Evolutionary conservation across 768 basidiomycete genomes (phyloP).

Genomic region (Boletus tylopilopsis): DNA sequence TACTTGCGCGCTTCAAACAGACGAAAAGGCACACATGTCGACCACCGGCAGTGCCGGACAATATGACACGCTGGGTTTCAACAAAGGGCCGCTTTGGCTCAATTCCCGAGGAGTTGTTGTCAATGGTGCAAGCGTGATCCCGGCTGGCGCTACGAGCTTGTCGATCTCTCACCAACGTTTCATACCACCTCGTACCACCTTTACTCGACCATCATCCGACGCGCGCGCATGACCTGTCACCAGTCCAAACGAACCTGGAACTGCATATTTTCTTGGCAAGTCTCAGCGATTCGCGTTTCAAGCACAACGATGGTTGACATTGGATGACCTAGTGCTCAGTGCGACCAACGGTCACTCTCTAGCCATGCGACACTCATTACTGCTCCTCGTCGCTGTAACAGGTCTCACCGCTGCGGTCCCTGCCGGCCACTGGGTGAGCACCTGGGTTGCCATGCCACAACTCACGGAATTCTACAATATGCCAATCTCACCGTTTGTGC

Average conservation of each 20-base stretch:
- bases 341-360: neutral
- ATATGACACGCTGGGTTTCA: no score
- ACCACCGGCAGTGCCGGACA: no score
- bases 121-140: no score
- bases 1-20: no score
- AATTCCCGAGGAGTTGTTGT: no score
- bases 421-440: constrained; percentile 2
- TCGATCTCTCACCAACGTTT: no score
- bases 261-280: neutral
- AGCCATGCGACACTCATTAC: neutral
- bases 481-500: constrained; percentile 3
- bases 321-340: neutral
- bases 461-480: constrained; percentile 2
- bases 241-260: no score
- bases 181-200: no score
- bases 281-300: neutral
- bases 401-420: neutral
- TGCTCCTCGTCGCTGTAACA: neutral
- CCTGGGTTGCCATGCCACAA: constrained; percentile 9
- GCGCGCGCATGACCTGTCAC: no score
- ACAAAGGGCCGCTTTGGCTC: no score
- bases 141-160: no score
- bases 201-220: neutral
- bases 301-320: neutral
- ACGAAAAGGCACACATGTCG: no score